Conservation (phyloP, 192 early-diverging fungal species). For the Paraglomus occultum region DNA sequence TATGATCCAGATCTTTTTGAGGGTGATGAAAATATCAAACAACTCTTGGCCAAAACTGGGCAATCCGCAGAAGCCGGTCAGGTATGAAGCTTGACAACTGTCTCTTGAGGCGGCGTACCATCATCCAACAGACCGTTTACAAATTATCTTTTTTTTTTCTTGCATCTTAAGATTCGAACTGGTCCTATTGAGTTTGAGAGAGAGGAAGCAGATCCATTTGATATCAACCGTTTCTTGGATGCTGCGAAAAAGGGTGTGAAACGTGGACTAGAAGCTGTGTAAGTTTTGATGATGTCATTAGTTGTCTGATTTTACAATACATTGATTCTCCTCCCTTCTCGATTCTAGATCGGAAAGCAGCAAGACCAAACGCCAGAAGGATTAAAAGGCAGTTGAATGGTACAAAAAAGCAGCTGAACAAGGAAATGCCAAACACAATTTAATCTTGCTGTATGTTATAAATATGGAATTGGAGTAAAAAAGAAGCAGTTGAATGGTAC, state of each 20-base stretch:
- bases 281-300: background rate
- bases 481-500: too few relatives aligned
- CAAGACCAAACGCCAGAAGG: background rate
- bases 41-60: constrained; percentile 53
- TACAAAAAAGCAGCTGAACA: too few relatives aligned
- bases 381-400: too few relatives aligned
- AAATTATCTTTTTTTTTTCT: background rate
- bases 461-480: too few relatives aligned
- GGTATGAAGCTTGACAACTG: background rate
- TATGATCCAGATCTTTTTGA: constrained; percentile 53
- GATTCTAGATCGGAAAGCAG: background rate
- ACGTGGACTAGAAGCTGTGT: constrained; percentile 35
- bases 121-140: background rate
- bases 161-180: constrained; percentile 41
- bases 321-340: background rate
- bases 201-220: constrained; percentile 85
- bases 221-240: constrained; percentile 82
- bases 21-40: constrained; percentile 45
- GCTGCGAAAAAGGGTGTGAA: constrained; percentile 61
- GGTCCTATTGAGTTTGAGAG: constrained; percentile 96
- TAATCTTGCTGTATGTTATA: too few relatives aligned
- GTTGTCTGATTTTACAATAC: background rate
- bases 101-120: background rate
- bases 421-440: too few relatives aligned
- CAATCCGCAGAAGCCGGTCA: constrained; percentile 62